Percentiles rank a stretch among this genome's conserved stretches.
These are phyloP conservation scores for Penicillium griseofulvum DNA, from an alignment of 2,329 filamentous ascomycete species.

Conservation along the genomic window DNA sequence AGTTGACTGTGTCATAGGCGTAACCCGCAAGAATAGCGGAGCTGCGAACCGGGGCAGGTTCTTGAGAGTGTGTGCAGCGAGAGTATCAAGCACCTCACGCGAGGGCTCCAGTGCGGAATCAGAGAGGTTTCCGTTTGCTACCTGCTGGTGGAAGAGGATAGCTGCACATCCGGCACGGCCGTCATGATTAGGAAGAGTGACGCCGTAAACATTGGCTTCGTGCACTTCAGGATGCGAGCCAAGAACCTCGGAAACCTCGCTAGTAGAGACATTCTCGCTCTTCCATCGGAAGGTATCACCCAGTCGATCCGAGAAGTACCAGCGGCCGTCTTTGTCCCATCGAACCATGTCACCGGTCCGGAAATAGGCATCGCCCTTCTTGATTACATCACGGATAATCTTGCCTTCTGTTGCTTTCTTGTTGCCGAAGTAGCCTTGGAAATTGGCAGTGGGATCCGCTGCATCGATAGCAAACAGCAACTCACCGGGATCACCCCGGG, in stretches of 20 bases:
- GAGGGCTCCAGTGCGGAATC: slow-evolving; percentile 28
- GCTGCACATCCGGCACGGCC: slow-evolving; percentile 80
- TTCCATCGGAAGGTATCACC: slow-evolving; percentile 60
- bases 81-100: slow-evolving; percentile 51
- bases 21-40: slow-evolving; percentile 72
- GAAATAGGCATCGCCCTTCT: slow-evolving; percentile 77
- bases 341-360: slow-evolving; percentile 78
- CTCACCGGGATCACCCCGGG: slow-evolving; percentile 67
- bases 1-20: slow-evolving; percentile 64
- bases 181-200: slow-evolving; percentile 75
- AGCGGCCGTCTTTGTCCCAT: slow-evolving; percentile 67
- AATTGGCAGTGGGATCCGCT: slow-evolving; percentile 60
- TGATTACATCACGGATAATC: slow-evolving; percentile 69
- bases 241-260: slow-evolving; percentile 74
- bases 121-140: slow-evolving; percentile 20
- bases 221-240: slow-evolving; percentile 64
- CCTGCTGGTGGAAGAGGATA: slow-evolving; percentile 56
- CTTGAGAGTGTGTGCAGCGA: slow-evolving; percentile 59
- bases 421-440: slow-evolving; percentile 82
- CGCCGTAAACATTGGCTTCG: slow-evolving; percentile 86
- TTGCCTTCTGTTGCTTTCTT: slow-evolving; percentile 68
- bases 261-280: slow-evolving; percentile 77
- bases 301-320: slow-evolving; percentile 71
- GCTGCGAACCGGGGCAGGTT: slow-evolving; percentile 70
- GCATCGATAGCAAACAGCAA: slow-evolving; percentile 69